phyloP scores from a whole-genome alignment of 345 rosid species.

The Eucalyptus marginata region DNA sequence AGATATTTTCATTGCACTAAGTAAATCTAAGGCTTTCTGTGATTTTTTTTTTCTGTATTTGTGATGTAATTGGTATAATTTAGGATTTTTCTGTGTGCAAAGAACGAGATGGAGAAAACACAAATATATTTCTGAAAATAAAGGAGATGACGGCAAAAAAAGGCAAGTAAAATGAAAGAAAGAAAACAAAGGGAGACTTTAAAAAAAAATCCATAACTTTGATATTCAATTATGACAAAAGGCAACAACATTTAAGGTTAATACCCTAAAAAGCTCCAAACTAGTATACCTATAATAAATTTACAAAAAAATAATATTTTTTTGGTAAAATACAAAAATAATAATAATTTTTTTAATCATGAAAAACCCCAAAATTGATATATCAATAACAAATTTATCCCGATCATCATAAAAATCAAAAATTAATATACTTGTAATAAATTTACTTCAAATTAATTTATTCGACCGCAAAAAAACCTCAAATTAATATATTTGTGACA shows the following conservation, averaged over 20 bases:
- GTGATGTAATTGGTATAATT: no score
- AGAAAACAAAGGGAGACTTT: background rate
- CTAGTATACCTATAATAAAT: accelerated
- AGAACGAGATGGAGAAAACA: background rate
- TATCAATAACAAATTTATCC: accelerated
- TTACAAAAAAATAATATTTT: accelerated
- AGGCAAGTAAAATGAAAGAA: background rate
- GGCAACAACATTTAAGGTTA: background rate
- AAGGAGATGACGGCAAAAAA: background rate
- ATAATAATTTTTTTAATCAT: no score
- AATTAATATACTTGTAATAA: accelerated
- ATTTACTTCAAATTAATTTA: no score
- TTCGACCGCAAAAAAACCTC: accelerated
- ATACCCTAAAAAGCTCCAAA: accelerated
- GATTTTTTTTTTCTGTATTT: no score
- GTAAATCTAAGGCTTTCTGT: no score
- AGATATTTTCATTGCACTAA: no score
- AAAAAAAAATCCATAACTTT: no score
- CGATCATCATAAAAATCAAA: accelerated
- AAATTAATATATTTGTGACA: no score
- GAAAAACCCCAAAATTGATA: accelerated
- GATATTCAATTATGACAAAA: background rate
- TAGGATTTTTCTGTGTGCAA: no score
- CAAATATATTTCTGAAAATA: background rate
- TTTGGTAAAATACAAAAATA: no score